These are phyloP conservation scores for Candida berthetii DNA, from an alignment of 805 yeast genomes.

Conservation along the genomic window DNA sequence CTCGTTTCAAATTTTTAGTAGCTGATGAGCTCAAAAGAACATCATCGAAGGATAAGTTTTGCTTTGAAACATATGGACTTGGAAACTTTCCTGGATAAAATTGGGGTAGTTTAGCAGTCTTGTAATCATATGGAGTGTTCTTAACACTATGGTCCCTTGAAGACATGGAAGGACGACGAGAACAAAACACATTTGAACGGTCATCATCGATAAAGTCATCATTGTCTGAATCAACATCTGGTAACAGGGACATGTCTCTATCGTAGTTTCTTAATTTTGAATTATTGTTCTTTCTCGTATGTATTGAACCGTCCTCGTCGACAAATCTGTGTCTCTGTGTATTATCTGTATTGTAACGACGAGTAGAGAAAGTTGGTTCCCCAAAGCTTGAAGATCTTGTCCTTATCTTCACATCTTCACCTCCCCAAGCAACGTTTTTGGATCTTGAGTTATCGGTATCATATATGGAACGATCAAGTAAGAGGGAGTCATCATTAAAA, in stretches of 20 bases:
- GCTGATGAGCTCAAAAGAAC: slow-evolving; percentile 12
- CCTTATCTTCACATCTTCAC: slow-evolving; percentile 4
- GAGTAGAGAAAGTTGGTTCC: not conserved
- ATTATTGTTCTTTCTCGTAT: not conserved
- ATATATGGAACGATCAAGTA: not conserved
- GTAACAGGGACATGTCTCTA: not conserved
- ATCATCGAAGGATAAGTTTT: slow-evolving; percentile 2
- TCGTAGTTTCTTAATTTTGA: not conserved
- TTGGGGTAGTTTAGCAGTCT: slow-evolving; percentile 10
- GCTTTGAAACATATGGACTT: slow-evolving; percentile 7
- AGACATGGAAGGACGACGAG: not conserved
- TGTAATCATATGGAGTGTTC: no score
- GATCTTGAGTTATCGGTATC: not conserved
- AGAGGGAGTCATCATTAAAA: slow-evolving; percentile 1
- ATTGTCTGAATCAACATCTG: not conserved
- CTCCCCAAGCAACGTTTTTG: slow-evolving; percentile 8
- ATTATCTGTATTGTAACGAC: not conserved
- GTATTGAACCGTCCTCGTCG: slow-evolving; percentile 1
- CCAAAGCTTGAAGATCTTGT: slow-evolving; percentile 6
- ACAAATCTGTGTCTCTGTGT: not conserved
- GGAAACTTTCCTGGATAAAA: slow-evolving; percentile 22
- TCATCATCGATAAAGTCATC: not conserved
- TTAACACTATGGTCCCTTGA: not conserved
- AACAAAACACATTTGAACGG: not conserved
- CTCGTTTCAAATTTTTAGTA: slow-evolving; percentile 11